Percentiles rank a stretch among this genome's conserved stretches.
Conservation (phyloP, 257 asterid species). For the Solanum pinnatisectum region DNA sequence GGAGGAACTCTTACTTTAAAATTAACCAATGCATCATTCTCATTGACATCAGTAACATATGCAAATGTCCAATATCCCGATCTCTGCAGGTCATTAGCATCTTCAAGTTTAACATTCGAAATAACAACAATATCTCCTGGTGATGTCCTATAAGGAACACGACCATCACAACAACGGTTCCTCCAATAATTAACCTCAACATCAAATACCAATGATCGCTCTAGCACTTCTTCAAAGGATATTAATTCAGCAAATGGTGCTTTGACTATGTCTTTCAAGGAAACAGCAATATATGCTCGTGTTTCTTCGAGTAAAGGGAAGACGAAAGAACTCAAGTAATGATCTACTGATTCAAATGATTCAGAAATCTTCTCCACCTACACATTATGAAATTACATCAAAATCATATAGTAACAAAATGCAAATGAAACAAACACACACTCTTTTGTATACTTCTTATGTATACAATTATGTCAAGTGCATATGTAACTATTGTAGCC, state of each 20-base stretch:
- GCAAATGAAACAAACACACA: neutral
- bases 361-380: conserved; percentile 43
- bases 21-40: neutral
- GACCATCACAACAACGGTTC: conserved; percentile 20
- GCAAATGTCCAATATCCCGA: conserved; percentile 29
- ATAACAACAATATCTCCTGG: conserved; percentile 38
- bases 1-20: conserved; percentile 17
- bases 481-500: neutral
- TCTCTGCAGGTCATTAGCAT: conserved; percentile 10
- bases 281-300: conserved; percentile 32
- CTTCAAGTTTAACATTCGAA: conserved; percentile 19
- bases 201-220: neutral
- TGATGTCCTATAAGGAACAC: conserved; percentile 30
- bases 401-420: neutral
- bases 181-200: conserved; percentile 27
- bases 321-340: conserved; percentile 29
- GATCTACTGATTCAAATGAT: conserved; percentile 20
- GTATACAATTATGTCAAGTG: neutral
- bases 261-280: conserved; percentile 16
- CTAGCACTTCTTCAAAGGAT: neutral
- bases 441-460: neutral
- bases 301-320: conserved; percentile 55
- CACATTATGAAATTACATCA: neutral
- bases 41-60: conserved; percentile 18
- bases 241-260: conserved; percentile 45